Evolutionary conservation across 306 rosid genomes (phyloP), one percentile per base, ranked within the genome.

Genomic region (Malus asiatica): DNA sequence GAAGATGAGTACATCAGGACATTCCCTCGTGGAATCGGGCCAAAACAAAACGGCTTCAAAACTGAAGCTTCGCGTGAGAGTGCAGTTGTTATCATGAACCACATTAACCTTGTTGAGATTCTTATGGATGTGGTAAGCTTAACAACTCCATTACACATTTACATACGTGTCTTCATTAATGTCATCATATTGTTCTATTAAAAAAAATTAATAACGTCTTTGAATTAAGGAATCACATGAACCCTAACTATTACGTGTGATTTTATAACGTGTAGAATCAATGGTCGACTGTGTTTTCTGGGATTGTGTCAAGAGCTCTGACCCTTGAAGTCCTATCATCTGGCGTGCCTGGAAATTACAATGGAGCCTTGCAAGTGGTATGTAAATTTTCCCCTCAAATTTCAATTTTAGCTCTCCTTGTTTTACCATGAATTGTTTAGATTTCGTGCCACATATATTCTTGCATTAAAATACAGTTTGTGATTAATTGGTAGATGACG

Each of bases 291-390:
- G 85, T 96, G 69, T 96, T 96, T 70, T 86, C 98, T 68, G 93
- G 93, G 3, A 86, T 96, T 75, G 97, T 96, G 66, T 96, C 99
- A 38, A 90, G 99, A 85, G 98, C 98, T 38, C 72, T 90, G 90
- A 91, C 98, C 19, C 73, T 96, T 48, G 98, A 96, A 77, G 96
- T 96, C 8, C 79, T 92, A 18, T 96, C 98, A 68, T 92, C 98
- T 6, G 99, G 99, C 15, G 99, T 96, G 11, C 98, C 98, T 3
- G 99, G 98, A 64, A 96, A 90, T 80, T 96, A 88, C 87, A 96
- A 96, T 75, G 99, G 99, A 67, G 99, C 99, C 30, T 78, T 96
- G 64, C 99, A 96, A 96, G 99, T 96, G 97, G 99, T 95, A 86
- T 13, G 62, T 52, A 71, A 8, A 35, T 6, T 12, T 67, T 8